Evolutionary conservation across 129 eudicot species (phyloP).

Genomic region (Ambrosia trifida): DNA sequence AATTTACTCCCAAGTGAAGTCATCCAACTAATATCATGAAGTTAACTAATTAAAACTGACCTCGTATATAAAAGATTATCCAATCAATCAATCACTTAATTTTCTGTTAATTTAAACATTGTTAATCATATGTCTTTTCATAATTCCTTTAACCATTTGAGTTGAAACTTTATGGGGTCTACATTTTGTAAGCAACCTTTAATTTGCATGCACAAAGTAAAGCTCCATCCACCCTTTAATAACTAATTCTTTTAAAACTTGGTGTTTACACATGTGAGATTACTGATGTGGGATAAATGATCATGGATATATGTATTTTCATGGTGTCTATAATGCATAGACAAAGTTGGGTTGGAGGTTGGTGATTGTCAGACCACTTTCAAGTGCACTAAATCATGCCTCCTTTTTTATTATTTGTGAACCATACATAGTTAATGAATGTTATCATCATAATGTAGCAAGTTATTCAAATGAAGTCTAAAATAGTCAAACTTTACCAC

Average conservation of each 20-base stretch:
- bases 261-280: slow-evolving; percentile 2
- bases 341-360: slow-evolving; percentile 34
- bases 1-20: too few species aligned
- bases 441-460: slow-evolving; percentile 8
- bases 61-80: too few species aligned
- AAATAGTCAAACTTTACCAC: background rate
- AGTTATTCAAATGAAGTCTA: background rate
- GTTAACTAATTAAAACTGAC: too few species aligned
- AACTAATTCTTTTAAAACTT: background rate
- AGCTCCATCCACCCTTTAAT: too few species aligned
- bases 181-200: too few species aligned
- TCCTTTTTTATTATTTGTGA: background rate
- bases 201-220: too few species aligned
- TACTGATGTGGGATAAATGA: slow-evolving; percentile 4
- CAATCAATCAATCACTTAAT: too few species aligned
- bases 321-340: slow-evolving; percentile 27
- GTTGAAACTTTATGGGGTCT: too few species aligned
- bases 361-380: slow-evolving; percentile 37
- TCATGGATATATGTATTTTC: slow-evolving; percentile 25
- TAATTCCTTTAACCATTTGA: too few species aligned
- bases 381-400: slow-evolving; percentile 27
- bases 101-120: too few species aligned
- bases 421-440: background rate
- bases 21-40: too few species aligned
- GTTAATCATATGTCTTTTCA: too few species aligned